Percentiles rank a stretch among this genome's conserved stretches.
Conservation (phyloP, 2,329 filamentous ascomycete species). For the Ceratocystis harringtonii region DNA sequence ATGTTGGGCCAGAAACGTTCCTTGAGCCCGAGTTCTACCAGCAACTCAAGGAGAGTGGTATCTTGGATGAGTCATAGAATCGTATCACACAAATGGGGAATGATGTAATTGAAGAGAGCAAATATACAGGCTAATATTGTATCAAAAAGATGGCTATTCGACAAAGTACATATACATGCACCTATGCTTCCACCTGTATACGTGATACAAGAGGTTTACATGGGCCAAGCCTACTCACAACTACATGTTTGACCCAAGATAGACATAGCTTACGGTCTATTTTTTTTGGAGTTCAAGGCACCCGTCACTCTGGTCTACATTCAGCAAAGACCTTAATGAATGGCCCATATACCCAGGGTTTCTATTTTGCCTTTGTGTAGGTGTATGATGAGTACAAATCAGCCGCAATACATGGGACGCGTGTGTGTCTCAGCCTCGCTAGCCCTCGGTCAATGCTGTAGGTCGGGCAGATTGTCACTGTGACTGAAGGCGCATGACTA, state of each 20-base stretch:
- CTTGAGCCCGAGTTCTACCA: slow-evolving; percentile 87
- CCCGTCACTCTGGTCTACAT: not conserved
- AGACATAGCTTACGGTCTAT: not conserved
- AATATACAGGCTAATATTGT: not conserved
- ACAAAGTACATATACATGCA: no score
- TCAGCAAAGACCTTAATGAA: not conserved
- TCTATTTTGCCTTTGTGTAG: not conserved
- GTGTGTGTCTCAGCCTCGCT: no score
- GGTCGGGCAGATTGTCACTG: no score
- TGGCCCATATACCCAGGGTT: not conserved
- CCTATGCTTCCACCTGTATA: not conserved
- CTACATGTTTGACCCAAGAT: not conserved
- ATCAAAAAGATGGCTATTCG: not conserved
- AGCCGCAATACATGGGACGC: not conserved
- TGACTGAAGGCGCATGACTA: no score
- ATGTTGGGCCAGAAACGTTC: slow-evolving; percentile 91
- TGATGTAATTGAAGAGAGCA: not conserved
- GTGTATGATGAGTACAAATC: not conserved
- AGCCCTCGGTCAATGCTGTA: no score
- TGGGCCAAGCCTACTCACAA: not conserved
- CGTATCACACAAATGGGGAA: not conserved
- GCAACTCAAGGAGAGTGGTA: slow-evolving; percentile 73
- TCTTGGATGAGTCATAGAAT: slow-evolving; percentile 46
- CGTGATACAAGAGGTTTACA: not conserved
- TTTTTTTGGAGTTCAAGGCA: not conserved